These are phyloP conservation scores for Ophiostoma perfectum DNA, from an alignment of 2,329 filamentous ascomycete genomes.

Conservation along the genomic window DNA sequence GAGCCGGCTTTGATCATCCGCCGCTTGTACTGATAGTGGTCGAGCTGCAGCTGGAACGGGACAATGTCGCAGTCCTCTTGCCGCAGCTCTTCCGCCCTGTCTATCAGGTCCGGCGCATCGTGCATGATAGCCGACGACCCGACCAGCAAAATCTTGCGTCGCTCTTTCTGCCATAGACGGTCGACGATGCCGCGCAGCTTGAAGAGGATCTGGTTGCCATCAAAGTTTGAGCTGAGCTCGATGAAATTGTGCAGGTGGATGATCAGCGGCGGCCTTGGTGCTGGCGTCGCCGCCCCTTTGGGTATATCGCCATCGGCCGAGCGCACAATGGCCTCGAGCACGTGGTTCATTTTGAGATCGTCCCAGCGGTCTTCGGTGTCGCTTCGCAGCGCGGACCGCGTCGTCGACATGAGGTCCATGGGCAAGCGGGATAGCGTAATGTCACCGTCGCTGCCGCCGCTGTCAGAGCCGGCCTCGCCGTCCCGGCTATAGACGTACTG, in stretches of 20 bases:
- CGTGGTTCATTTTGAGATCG: conserved; percentile 54
- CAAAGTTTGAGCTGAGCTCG: conserved; percentile 64
- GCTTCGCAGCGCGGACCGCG: conserved; percentile 26
- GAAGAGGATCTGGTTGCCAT: conserved; percentile 63
- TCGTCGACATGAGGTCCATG: conserved; percentile 19
- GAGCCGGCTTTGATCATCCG: conserved; percentile 27
- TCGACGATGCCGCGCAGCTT: conserved; percentile 68
- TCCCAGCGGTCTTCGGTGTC: conserved; percentile 51
- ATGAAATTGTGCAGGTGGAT: conserved; percentile 77
- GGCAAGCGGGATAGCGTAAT: conserved; percentile 28
- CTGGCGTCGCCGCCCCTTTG: not conserved
- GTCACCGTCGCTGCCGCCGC: conserved; percentile 31
- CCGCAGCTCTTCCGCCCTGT: conserved; percentile 32
- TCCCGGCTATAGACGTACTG: not conserved
- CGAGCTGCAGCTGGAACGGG: conserved; percentile 29
- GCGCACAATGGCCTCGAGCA: conserved; percentile 52
- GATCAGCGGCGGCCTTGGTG: conserved; percentile 46
- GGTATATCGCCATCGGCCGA: conserved; percentile 37
- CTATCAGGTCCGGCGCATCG: conserved; percentile 30
- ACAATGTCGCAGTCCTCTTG: conserved; percentile 33
- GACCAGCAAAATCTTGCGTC: conserved; percentile 67
- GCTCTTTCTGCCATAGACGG: conserved; percentile 60
- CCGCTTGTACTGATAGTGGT: conserved; percentile 13
- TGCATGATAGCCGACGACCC: conserved; percentile 61
- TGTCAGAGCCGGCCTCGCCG: conserved; percentile 23